Percentiles rank a stretch among this genome's conserved stretches.
Conservation (phyloP, 768 basidiomycete genomes). For the Tephrocybe sp. region DNA sequence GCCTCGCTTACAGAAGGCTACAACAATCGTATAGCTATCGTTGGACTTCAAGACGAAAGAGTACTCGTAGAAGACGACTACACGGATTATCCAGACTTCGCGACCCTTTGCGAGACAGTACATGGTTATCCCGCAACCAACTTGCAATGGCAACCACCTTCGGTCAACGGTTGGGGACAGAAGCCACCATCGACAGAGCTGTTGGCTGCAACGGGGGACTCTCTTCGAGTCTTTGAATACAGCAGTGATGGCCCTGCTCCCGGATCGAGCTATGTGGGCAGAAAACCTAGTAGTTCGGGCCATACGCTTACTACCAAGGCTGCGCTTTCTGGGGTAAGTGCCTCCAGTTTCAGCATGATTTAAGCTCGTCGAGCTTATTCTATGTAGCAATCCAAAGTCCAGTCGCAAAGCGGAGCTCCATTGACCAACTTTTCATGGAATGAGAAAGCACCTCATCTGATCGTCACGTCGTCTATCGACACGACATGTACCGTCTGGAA, state of each 20-base stretch:
- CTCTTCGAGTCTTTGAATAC: constrained; percentile 90
- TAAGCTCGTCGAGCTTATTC: constrained; percentile 7
- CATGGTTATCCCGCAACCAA: constrained; percentile 94
- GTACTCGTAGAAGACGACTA: constrained; percentile 86
- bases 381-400: constrained; percentile 82
- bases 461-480: constrained; percentile 97
- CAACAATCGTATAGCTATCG: constrained; percentile 76
- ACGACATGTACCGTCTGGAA: constrained; percentile 99
- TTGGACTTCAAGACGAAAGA: constrained; percentile 80
- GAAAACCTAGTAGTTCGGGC: constrained; percentile 51
- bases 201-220: constrained; percentile 92
- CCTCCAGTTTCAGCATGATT: constrained; percentile 8
- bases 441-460: constrained; percentile 81
- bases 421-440: constrained; percentile 99
- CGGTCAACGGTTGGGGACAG: constrained; percentile 63
- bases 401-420: constrained; percentile 82
- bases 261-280: constrained; percentile 67
- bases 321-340: constrained; percentile 75
- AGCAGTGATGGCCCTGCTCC: constrained; percentile 58
- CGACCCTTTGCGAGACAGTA: constrained; percentile 76
- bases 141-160: constrained; percentile 89
- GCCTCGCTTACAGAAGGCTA: constrained; percentile 85
- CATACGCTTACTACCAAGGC: constrained; percentile 73
- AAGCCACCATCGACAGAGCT: constrained; percentile 71
- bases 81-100: constrained; percentile 82